Base-by-base conservation (phyloP, 2,329 filamentous ascomycete genomes). In the Pseudopyricularia javanii region DNA sequence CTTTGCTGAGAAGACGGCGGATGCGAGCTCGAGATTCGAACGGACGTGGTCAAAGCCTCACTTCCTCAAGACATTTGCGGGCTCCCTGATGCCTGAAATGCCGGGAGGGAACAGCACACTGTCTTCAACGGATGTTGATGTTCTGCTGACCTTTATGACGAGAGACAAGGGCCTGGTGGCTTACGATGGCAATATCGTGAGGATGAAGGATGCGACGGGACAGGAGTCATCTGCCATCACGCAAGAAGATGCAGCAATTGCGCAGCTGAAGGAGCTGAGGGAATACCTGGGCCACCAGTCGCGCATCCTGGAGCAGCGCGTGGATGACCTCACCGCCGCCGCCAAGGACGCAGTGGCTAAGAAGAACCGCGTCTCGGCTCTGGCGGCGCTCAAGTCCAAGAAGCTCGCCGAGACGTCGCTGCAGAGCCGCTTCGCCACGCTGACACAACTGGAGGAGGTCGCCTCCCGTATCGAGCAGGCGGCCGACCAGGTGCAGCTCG, bases 391-490 rank as follows among this genome's bases (percentile, higher is more conserved):
- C 12, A 84, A 85, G 51, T 86, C 83, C 5, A 95, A 89, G 71
- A 96, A 93, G 66, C 71, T 87, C 7, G 83, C 86, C 28, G 90
- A 96, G 66, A 72, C 78, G 2, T 86, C 83, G 11, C 75, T 97
- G 0, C 72, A 80, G 30, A 80, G 82, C 57, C 82, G 91, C 12
- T 80, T 84, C 30, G 82, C 83, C 8, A 87, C 87, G 0, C 76
- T 95, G 2, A 72, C 75, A 43, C 90, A 95, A 66, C 76, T 98
- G 1, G 90, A 97, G 67, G 82, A 88, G 56, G 83, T 94, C 0
- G 86, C 89, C 52, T 68, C 76, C n/a, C 86, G 85, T 62, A 87
- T 98, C 51, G 85, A 95, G 64, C 83, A 91, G 66, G 93, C 93
- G 0, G 78, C 82, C 0, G 87, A 91, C 66, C 88, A 96, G 57